Percentiles rank a stretch among this genome's conserved stretches.
Evolutionary conservation across 2,329 filamentous ascomycete species (phyloP).

Genomic region (Whalleya microplaca): DNA sequence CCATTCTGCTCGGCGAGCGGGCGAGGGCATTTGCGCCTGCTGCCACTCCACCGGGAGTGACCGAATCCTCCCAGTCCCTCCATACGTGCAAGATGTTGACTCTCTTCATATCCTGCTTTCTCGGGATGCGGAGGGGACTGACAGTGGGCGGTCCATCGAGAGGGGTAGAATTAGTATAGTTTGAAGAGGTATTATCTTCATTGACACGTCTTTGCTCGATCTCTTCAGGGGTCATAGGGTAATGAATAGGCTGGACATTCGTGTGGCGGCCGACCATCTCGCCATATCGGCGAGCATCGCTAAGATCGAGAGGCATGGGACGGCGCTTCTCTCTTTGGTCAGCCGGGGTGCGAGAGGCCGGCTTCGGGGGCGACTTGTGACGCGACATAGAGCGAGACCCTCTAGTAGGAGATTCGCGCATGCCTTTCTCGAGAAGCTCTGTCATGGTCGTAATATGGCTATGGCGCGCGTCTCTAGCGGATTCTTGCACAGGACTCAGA

Average conservation of each 20-base stretch:
- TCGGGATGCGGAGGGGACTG: constrained; percentile 19
- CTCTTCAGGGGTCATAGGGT: constrained; percentile 16
- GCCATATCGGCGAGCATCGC: constrained; percentile 18
- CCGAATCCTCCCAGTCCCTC: constrained; percentile 21
- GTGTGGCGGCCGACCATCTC: background rate
- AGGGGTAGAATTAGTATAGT: constrained; percentile 20
- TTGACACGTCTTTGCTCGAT: background rate
- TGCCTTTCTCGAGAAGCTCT: constrained; percentile 10
- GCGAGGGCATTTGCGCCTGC: background rate
- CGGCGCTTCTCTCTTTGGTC: constrained; percentile 13
- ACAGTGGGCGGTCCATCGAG: constrained; percentile 24
- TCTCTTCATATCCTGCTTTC: constrained; percentile 1
- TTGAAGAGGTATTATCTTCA: constrained; percentile 20
- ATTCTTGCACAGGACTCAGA: constrained; percentile 18
- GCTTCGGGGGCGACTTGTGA: constrained; percentile 16
- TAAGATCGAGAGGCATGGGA: constrained; percentile 23
- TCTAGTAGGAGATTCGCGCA: background rate
- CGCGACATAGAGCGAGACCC: constrained; percentile 16
- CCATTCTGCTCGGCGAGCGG: constrained; percentile 9
- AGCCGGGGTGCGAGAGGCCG: background rate
- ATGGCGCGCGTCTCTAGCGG: constrained; percentile 4
- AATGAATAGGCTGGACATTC: constrained; percentile 21
- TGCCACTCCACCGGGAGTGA: background rate
- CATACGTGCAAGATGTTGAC: constrained; percentile 27
- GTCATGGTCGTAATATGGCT: constrained; percentile 32